Conservation (phyloP, 495 filamentous ascomycete species). For the Neurospora hispaniola region DNA sequence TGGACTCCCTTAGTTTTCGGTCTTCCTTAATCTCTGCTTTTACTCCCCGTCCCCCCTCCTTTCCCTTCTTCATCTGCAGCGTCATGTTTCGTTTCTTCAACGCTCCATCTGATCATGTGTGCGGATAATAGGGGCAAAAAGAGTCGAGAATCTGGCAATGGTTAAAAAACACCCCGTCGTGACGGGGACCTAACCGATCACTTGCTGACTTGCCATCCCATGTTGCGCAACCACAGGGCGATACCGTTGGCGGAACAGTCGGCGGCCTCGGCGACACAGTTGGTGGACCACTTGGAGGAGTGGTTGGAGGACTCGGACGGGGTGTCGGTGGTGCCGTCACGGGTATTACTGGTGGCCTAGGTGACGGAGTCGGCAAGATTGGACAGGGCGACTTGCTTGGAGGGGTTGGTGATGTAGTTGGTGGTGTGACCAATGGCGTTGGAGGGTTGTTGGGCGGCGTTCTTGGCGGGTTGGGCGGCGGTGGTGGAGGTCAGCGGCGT, state of each 20-base stretch:
- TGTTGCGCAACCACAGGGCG: constrained; percentile 6
- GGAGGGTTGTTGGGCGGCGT: constrained; percentile 15
- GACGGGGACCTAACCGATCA: neutral
- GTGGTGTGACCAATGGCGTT: constrained; percentile 14
- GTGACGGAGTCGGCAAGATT: constrained; percentile 17
- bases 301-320: constrained; percentile 13
- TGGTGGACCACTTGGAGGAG: constrained; percentile 15
- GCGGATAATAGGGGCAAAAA: neutral
- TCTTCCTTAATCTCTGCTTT: neutral
- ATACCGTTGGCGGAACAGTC: constrained; percentile 14
- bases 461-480: constrained; percentile 9
- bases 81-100: neutral
- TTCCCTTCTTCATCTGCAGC: neutral
- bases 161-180: constrained; percentile 2
- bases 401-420: constrained; percentile 13
- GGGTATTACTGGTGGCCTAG: constrained; percentile 14
- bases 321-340: constrained; percentile 14
- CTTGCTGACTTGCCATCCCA: neutral
- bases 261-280: constrained; percentile 18
- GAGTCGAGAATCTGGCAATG: constrained; percentile 10
- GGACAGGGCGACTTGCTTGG: constrained; percentile 16
- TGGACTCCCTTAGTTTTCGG: too few relatives aligned
- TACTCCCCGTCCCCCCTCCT: neutral
- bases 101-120: neutral
- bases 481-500: neutral